Percentiles rank a stretch among this genome's conserved stretches.
phyloP scores from a whole-genome alignment of 2,329 filamentous ascomycete genomes.

The Alternaria atra region DNA sequence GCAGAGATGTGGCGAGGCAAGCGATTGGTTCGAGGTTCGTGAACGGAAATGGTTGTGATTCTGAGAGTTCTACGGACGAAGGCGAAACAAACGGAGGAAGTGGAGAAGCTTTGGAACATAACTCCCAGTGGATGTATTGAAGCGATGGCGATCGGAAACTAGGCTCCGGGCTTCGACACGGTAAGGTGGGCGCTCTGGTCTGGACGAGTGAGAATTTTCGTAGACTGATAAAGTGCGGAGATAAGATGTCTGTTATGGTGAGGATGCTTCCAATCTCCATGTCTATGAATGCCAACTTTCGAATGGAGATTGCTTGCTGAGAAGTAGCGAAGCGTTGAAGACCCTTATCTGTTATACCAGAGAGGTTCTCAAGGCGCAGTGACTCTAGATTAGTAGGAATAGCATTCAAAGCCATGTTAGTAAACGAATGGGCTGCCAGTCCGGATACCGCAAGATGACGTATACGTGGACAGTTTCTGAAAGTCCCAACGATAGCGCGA shows the following conservation, averaged over 20 bases:
- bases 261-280: conserved; percentile 62
- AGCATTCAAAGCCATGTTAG: conserved; percentile 63
- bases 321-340: conserved; percentile 62
- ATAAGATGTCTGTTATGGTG: conserved; percentile 62
- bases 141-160: conserved; percentile 61
- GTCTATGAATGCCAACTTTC: conserved; percentile 61
- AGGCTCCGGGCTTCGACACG: conserved; percentile 55
- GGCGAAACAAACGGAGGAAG: conserved; percentile 19
- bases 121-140: conserved; percentile 67
- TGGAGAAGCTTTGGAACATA: conserved; percentile 51
- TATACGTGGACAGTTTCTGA: conserved; percentile 62
- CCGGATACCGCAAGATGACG: conserved; percentile 64
- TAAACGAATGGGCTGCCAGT: conserved; percentile 63
- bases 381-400: conserved; percentile 60
- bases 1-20: conserved; percentile 66
- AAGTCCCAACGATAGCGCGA: conserved; percentile 63
- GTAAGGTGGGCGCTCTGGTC: conserved; percentile 57
- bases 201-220: conserved; percentile 63
- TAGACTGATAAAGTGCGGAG: conserved; percentile 55
- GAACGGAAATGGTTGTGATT: conserved; percentile 27
- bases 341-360: conserved; percentile 65
- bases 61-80: neutral
- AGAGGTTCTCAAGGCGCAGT: conserved; percentile 64
- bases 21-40: conserved; percentile 54
- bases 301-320: conserved; percentile 55